Evolutionary conservation across 192 early-diverging fungal species (phyloP).

Genomic region (Backusella luteola): DNA sequence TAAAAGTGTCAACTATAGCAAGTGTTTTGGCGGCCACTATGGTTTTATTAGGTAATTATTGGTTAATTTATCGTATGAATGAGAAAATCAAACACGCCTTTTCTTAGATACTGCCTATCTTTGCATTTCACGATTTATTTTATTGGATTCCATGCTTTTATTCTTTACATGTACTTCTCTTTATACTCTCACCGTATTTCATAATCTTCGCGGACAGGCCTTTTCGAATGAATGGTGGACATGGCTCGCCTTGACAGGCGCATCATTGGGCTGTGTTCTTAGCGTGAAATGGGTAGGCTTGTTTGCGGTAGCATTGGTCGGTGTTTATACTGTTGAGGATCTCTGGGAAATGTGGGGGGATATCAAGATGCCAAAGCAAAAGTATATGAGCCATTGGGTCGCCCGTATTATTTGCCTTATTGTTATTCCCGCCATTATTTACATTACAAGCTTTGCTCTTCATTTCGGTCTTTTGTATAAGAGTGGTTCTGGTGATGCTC

Average conservation of each 20-base stretch:
- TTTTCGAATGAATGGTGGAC: slow-evolving; percentile 88
- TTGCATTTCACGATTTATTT: slow-evolving; percentile 86
- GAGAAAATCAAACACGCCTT: neutral
- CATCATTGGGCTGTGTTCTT: slow-evolving; percentile 69
- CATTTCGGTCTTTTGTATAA: slow-evolving; percentile 89
- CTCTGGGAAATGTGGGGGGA: slow-evolving; percentile 90
- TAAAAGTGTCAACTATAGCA: slow-evolving; percentile 68
- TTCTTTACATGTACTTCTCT: slow-evolving; percentile 77
- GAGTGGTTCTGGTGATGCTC: slow-evolving; percentile 90
- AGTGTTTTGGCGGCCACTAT: slow-evolving; percentile 73
- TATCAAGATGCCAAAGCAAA: slow-evolving; percentile 56
- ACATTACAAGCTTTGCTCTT: slow-evolving; percentile 78
- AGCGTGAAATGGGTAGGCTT: slow-evolving; percentile 97
- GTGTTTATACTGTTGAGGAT: slow-evolving; percentile 89
- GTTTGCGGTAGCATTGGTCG: slow-evolving; percentile 89
- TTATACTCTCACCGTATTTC: slow-evolving; percentile 69
- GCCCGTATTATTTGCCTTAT: slow-evolving; percentile 82
- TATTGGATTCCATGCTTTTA: slow-evolving; percentile 94
- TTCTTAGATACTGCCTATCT: slow-evolving; percentile 66
- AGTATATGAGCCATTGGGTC: slow-evolving; percentile 84
- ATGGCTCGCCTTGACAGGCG: slow-evolving; percentile 85
- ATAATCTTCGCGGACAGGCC: slow-evolving; percentile 37
- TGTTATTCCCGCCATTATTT: slow-evolving; percentile 77
- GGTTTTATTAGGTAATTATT: slow-evolving; percentile 66
- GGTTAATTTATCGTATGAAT: neutral